Conservation (phyloP, 108 stramenopile species). For the Parietichytrium sp. region DNA sequence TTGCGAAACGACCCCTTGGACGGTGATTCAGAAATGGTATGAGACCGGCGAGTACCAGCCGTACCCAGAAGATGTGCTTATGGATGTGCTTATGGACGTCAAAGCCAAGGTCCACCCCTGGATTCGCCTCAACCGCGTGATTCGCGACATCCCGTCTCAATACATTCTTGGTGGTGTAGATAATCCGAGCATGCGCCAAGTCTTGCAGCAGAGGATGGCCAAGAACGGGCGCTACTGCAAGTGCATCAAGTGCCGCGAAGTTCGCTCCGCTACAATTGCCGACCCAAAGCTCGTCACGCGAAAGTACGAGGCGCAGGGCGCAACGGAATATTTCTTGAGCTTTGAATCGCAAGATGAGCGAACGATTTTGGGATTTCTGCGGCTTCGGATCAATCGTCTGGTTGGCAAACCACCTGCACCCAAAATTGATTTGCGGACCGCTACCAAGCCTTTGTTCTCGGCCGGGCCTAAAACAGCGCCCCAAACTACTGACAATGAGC, state of each 20-base stretch:
- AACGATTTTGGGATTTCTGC: conserved; percentile 18
- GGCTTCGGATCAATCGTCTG: background rate
- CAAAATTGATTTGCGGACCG: no score
- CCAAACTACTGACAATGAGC: background rate
- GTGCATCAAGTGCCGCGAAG: conserved; percentile 38
- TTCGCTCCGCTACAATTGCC: background rate
- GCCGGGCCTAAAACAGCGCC: no score
- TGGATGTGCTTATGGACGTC: conserved; percentile 82
- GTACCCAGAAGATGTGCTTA: conserved; percentile 88
- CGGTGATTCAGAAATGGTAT: conserved; percentile 92
- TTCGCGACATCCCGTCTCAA: conserved; percentile 76
- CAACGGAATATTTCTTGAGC: background rate
- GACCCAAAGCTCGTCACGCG: background rate
- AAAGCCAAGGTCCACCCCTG: conserved; percentile 89
- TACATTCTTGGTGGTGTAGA: conserved; percentile 43
- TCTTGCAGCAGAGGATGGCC: background rate
- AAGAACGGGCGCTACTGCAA: background rate
- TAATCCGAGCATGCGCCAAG: conserved; percentile 34
- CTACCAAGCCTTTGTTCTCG: no score
- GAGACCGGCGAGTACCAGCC: conserved; percentile 83
- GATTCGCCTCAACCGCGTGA: conserved; percentile 90
- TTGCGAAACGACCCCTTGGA: conserved; percentile 88
- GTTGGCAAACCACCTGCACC: no score
- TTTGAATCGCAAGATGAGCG: background rate
- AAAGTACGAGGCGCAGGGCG: background rate